Evolutionary conservation across 2,329 filamentous ascomycete genomes (phyloP).

Genomic region (Podosphaera fusca): DNA sequence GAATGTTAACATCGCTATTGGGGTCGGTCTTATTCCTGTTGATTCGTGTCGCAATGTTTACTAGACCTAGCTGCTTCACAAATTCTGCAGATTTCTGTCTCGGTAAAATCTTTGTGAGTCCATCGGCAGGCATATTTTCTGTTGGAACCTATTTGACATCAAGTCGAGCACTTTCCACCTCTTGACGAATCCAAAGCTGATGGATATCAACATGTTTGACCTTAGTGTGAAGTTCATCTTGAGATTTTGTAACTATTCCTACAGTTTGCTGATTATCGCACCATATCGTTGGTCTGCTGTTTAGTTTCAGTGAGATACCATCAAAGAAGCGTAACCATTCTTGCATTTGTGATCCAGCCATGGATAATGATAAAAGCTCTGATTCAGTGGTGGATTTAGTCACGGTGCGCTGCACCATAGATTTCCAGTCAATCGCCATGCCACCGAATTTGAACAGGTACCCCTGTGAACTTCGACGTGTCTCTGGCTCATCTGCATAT

Average conservation of each 20-base stretch:
- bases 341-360: neutral
- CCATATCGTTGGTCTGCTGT: neutral
- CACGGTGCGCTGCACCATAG: neutral
- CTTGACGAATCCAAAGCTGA: neutral
- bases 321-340: neutral
- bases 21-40: too few species aligned
- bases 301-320: neutral
- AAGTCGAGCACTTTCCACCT: neutral
- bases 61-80: neutral
- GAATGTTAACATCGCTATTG: too few species aligned
- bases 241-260: neutral
- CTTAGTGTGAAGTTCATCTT: neutral
- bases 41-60: too few species aligned
- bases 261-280: conserved; percentile 1
- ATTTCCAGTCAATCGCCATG: neutral
- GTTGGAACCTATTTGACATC: neutral
- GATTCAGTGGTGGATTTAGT: too few species aligned
- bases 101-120: neutral
- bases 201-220: neutral
- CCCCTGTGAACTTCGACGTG: neutral
- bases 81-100: neutral
- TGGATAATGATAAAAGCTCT: neutral
- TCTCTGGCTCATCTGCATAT: too few species aligned
- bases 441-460: neutral
- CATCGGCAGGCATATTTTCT: neutral